Base-by-base conservation (phyloP, 768 basidiomycete species). In the Kwoniella dejecticola region DNA sequence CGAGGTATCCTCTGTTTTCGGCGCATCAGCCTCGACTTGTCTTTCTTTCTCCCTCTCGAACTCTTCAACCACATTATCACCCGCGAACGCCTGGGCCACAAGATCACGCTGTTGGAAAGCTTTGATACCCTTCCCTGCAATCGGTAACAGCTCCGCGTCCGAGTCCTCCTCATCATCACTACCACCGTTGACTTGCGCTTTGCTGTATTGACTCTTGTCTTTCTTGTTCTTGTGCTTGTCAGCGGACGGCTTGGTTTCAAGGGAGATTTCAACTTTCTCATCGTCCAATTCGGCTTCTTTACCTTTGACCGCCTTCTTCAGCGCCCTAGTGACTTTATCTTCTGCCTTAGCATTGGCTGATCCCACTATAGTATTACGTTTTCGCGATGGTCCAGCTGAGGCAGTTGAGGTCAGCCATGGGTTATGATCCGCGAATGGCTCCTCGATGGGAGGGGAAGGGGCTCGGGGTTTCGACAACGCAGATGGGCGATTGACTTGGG, bases 41-140 rank as follows among this genome's bases (percentile, higher is more conserved):
- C 83, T 83, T 48, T 84, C 83, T 77, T 98, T 98, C 36, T 86
- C 85, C 61, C 87, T 88, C 67, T 86, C 88, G 72, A 99, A 99
- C 56, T 89, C 88, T 91, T 89, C 87, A 5, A 96, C 87, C 30
- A 98, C 95, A 66, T 98, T 91, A 78, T 99, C 96, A 2, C 92
- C 94, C 1, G 94, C 95, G 81, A 99, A 99, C 0, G 96, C 96
- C 56, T 87, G 86, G 1, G 93, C 90, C 12, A 99, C 93, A 12
- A 98, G 82, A 67, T 98, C 92, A 38, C 90, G 84, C 77, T 98
- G 95, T 76, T 89, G 83, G 80, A 97, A 92, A 0, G 89, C 89
- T 53, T 83, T 84, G 0, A 85, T 75, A 23, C 85, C 57, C n/a
- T 50, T 50, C 75, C 81, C 40, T 54, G 42, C 64, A 30, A 63